Evolutionary conservation across 805 yeast genomes (phyloP), one percentile per base, ranked within the genome.

Genomic region (Dipodascopsis uninucleata): DNA sequence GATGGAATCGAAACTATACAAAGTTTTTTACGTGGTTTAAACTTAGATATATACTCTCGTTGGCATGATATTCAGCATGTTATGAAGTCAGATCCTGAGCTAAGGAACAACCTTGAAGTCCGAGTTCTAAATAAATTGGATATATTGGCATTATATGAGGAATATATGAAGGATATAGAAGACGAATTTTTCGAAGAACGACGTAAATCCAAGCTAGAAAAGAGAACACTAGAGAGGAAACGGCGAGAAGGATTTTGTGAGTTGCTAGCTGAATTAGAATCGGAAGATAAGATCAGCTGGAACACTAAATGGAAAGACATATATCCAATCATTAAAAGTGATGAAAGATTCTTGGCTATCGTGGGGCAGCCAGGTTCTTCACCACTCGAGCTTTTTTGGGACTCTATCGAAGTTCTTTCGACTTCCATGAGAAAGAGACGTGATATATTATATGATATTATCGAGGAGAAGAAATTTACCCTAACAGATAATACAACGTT

Each of bases 341-440:
- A 81, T 49, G 69, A 68, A 36, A 65, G 77, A 12, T 87, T 82
- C 58, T 57, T 75, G 12, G 77, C 72, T 18, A 52, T 87, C 28
- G 71, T 87, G 45, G 95, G 94, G 0, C 72, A 88, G 42, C 70
- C 75, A 35, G 95, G 96, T 0, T 86, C 96, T 0, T 73, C 79
- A 1, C 82, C 95, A 0, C 58, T 81, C 32, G 95, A 87, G 52
- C 63, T 85, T 31, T 87, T 82, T 61, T 75, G 85, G 76, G 95
- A 88, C 61, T 57, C 75, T 0, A 71, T 82, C 2, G 88, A 82
- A 54, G 81, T 77, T 44, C 79, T 77, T 55, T 71, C 74, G 26
- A 75, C 79, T 42, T 58, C 70, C 1, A 59, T 84, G 35, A 74
- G 72, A 47, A 77, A 79, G 18, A 77, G 79, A 58, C 76, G 76